phyloP scores from a whole-genome alignment of 768 basidiomycete genomes.

The Russula foetens region DNA sequence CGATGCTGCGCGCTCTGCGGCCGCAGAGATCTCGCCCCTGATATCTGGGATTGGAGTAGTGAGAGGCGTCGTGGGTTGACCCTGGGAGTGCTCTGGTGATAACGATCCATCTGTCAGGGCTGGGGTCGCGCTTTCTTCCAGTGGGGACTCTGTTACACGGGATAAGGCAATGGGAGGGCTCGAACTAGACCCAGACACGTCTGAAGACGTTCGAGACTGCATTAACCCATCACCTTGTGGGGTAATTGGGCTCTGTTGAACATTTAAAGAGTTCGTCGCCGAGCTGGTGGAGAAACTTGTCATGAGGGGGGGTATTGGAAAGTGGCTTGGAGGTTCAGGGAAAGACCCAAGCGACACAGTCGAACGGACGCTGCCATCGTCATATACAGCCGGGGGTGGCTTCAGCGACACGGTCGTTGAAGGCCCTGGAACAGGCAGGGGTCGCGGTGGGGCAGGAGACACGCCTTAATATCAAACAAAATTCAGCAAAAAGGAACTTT shows the following conservation, averaged over 20 bases:
- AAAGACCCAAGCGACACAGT: slow-evolving; percentile 68
- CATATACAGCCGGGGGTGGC: slow-evolving; percentile 8
- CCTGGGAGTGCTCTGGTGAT: not conserved
- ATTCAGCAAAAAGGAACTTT: not conserved
- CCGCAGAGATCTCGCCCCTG: not conserved
- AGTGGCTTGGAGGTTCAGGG: slow-evolving; percentile 64
- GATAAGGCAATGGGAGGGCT: not conserved
- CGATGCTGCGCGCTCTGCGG: not conserved
- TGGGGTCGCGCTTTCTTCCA: not conserved
- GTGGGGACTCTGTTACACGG: slow-evolving; percentile 11
- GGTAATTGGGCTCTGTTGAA: not conserved
- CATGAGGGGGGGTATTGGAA: slow-evolving; percentile 47
- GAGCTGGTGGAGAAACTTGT: slow-evolving; percentile 14
- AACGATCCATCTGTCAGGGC: not conserved
- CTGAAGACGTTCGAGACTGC: slow-evolving; percentile 10
- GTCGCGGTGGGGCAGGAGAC: not conserved
- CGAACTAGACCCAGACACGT: slow-evolving; percentile 11
- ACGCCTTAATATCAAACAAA: not conserved
- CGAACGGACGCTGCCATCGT: slow-evolving; percentile 25
- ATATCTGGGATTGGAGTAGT: not conserved
- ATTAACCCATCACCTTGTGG: not conserved
- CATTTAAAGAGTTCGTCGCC: slow-evolving; percentile 1
- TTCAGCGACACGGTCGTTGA: not conserved
- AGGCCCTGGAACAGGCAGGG: not conserved
- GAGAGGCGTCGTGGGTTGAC: not conserved